Conservation (phyloP, 2,329 filamentous ascomycete species). For the Fusarium irregulare region DNA sequence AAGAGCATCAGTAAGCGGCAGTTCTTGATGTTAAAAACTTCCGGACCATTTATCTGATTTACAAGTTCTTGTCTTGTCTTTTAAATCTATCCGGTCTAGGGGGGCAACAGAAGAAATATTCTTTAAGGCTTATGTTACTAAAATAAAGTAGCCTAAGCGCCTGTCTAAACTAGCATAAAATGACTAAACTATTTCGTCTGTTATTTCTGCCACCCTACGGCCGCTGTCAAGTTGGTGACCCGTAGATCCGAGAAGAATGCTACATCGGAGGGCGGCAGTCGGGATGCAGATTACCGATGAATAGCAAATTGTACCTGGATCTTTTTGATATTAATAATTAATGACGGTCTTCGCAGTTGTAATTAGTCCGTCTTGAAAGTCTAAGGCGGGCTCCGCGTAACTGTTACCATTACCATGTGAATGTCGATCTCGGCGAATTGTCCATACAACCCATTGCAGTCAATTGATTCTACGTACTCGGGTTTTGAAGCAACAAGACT, state of each 20-base stretch:
- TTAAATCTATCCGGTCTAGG: not conserved
- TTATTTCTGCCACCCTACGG: no score
- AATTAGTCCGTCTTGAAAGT: not conserved
- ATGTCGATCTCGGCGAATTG: not conserved
- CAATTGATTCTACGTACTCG: not conserved
- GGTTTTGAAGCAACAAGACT: not conserved
- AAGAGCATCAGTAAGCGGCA: slow-evolving; percentile 3
- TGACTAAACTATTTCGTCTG: no score
- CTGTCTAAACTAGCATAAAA: no score
- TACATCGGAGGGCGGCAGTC: not conserved
- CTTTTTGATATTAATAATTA: not conserved
- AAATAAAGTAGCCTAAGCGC: no score
- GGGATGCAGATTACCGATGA: not conserved
- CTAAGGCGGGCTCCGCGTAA: not conserved
- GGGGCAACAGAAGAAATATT: no score
- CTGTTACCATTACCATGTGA: not conserved
- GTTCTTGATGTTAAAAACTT: not conserved
- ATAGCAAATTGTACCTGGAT: not conserved
- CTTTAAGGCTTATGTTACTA: no score
- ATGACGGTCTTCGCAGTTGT: not conserved
- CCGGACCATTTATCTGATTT: slow-evolving; percentile 13
- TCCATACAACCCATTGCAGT: not conserved
- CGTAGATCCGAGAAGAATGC: not conserved
- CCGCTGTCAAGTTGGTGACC: not conserved
- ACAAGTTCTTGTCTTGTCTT: not conserved